phyloP scores from a whole-genome alignment of 2,329 filamentous ascomycete genomes.

The Geoglossum cookeanum region DNA sequence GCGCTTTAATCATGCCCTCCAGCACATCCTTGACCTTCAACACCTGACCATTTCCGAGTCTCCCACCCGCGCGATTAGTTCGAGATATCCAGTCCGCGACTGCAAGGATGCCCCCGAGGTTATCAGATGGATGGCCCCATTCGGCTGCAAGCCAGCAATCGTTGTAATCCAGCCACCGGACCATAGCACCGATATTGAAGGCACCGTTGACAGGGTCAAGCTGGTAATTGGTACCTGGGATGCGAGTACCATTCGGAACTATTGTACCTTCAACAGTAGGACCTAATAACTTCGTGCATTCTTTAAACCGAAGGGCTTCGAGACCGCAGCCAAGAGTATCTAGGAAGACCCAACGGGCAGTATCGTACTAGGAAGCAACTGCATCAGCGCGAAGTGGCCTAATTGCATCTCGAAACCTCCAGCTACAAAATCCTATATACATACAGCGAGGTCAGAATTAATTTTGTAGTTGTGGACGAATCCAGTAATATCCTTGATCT shows the following conservation, averaged over 20 bases:
- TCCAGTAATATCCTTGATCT: conserved; percentile 85
- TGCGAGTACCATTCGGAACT: conserved; percentile 79
- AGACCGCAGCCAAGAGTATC: conserved; percentile 95
- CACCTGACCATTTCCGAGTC: conserved; percentile 51
- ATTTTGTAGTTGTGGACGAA: conserved; percentile 89
- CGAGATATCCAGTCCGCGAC: conserved; percentile 96
- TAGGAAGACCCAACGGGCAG: conserved; percentile 87
- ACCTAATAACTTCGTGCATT: conserved; percentile 87
- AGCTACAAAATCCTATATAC: conserved; percentile 19
- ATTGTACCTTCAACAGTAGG: conserved; percentile 77
- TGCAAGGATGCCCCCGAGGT: conserved; percentile 87
- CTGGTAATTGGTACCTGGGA: conserved; percentile 82
- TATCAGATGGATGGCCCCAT: conserved; percentile 98
- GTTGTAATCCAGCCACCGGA: conserved; percentile 99
- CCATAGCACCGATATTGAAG: conserved; percentile 98
- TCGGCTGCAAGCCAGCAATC: conserved; percentile 98
- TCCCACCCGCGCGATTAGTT: conserved; percentile 74
- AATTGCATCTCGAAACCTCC: not conserved
- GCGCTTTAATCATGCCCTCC: conserved; percentile 96
- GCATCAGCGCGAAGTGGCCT: not conserved
- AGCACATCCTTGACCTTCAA: conserved; percentile 80
- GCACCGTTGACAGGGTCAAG: conserved; percentile 89
- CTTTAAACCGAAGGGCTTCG: conserved; percentile 85
- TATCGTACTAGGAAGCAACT: conserved; percentile 53
- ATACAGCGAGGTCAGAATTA: conserved; percentile 78